Base-by-base conservation (phyloP, 192 early-diverging fungal genomes). In the Coemansia sp. region DNA sequence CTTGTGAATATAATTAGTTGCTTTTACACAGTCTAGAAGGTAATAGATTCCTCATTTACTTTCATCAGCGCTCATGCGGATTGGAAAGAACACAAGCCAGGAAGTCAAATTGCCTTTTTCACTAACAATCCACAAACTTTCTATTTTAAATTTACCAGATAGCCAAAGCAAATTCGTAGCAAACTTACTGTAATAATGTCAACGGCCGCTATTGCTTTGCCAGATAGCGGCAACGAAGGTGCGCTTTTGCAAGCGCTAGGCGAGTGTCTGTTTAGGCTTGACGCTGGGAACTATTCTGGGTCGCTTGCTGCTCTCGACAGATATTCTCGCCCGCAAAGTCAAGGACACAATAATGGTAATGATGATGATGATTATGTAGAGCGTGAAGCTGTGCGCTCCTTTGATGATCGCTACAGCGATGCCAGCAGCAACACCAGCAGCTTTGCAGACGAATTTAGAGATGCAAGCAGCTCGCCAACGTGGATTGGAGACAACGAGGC, bases 381-480 rank as follows among this genome's bases (percentile, higher is more conserved):
- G 36, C 16, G 41, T 41, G 21, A 67, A 19, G 63, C 42, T 18
- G 64, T 45, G 19, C 47, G 21, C n/a, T 8, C n/a, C n/a, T 18
- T 18, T 49, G 51, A 54, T 8, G 48, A 70, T 18, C 54, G 19
- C 19, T 26, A 61, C 61, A 76, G 79, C 61, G 65, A 68, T 21
- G 49, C 67, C 1, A 76, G 71, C 65, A 78, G 76, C 67, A 54
- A 54, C 51, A 75, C 63, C 67, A 66, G 65, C 39, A 73, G 78
- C 63, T 72, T 68, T 11, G 68, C 64, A 15, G 78, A 62, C n/a
- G 75, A 73, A 47, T 82, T 76, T 42, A 56, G 74, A 41, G 79
- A 82, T 18, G 79, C 79, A 0, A 71, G 71, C 65, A 82, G 79
- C 79, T 82, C 79, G 12, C 74, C 71, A 0, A 40, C 41, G 13